Evolutionary conservation across 2,329 filamentous ascomycete species (phyloP).

Genomic region (Aspergillus flavus): DNA sequence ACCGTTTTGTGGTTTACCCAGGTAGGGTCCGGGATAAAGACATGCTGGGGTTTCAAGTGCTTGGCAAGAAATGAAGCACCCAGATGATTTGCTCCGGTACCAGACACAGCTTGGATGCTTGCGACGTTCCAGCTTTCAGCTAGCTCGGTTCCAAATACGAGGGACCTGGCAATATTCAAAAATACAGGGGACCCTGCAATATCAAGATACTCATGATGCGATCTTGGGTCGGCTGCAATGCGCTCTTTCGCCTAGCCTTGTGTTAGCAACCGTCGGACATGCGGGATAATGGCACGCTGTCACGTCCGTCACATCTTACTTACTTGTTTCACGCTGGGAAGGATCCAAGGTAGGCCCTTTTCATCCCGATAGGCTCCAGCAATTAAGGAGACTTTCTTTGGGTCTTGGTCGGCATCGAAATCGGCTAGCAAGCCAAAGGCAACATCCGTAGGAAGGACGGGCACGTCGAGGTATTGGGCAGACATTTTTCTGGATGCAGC

Average conservation of each 20-base stretch:
- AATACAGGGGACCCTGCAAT: constrained; percentile 71
- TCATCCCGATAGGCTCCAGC: constrained; percentile 46
- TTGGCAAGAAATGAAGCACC: constrained; percentile 82
- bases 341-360: constrained; percentile 39
- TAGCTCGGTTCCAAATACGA: not conserved
- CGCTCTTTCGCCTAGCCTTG: constrained; percentile 59
- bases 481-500: not conserved
- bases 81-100: constrained; percentile 86
- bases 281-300: not conserved
- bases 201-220: constrained; percentile 89
- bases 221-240: constrained; percentile 51
- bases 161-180: not conserved
- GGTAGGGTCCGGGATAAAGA: constrained; percentile 87
- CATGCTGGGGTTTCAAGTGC: constrained; percentile 69
- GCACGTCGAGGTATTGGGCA: not conserved
- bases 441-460: constrained; percentile 1
- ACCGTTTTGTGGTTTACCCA: constrained; percentile 96
- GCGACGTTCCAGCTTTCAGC: constrained; percentile 43
- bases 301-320: not conserved
- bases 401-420: constrained; percentile 25
- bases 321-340: constrained; percentile 40
- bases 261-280: not conserved
- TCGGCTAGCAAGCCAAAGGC: constrained; percentile 29
- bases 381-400: constrained; percentile 44
- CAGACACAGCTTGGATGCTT: constrained; percentile 87